Base-by-base conservation (phyloP, 805 yeast species). In the Hanseniaspora pseudoguilliermondii region DNA sequence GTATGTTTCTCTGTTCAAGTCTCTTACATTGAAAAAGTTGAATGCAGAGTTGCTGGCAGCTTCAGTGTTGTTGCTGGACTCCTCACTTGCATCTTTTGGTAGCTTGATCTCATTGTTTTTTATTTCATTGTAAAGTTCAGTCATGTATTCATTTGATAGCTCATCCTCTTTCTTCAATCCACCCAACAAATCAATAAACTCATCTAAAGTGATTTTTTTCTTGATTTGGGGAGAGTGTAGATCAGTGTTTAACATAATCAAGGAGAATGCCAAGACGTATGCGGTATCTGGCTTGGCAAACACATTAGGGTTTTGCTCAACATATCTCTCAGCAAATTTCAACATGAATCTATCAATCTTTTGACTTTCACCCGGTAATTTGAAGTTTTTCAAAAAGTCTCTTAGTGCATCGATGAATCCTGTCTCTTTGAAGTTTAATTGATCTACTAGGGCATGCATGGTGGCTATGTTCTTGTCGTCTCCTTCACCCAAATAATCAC, bases 311-410 rank as follows among this genome's bases (percentile, higher is more conserved):
- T 93, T 93, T 59, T 91, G 96, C 60, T 85, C 82, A 23, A 83
- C 82, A 65, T 83, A 93, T 61, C 95, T 77, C 69, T 88, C 95
- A 5, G 98, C 98, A 73, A 95, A 95, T 65, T 93, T 91, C 66
- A 93, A 78, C 96, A 95, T 87, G 66, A 83, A 88, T 62, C 99
- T 78, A 73, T 93, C 98, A 66, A 93, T 91, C 65, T 93, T 91
- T 71, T 93, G 99, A 5, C 96, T 90, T 71, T 93, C 99, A 51
- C 99, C 99, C 2, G 99, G 98, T 58, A 93, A 76, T 67, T 98
- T 77, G 71, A 93, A 95, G 49, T 81, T 76, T 65, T 95, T 98
- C 58, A 93, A 75, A 64, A 88, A 88, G 16, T 71, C 73, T 61
- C 98, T 78, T 72, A 93, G 73, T 0, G 97, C 95, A 61, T 84